Base-by-base conservation (phyloP, 1,284 basidiomycete species). In the Vanrija pseudolonga region DNA sequence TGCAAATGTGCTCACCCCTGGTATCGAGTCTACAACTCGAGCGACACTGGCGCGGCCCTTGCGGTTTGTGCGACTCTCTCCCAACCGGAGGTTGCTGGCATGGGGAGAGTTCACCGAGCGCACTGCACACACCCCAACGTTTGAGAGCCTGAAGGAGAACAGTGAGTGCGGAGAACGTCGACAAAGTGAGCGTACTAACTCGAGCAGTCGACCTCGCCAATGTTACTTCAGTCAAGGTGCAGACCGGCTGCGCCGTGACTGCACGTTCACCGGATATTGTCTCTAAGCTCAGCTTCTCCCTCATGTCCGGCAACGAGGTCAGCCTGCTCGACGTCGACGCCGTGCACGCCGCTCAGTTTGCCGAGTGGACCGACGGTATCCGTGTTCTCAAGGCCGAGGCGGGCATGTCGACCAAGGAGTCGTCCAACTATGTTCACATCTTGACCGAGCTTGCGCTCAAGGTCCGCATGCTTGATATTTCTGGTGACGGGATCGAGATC, bases 331-430 rank as follows among this genome's bases (percentile, higher is more conserved):
- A 96, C 71, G 83, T 90, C 60, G 87, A 93, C 64, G 90, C 92
- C 2, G 84, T 89, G 9, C 89, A 94, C 72, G 81, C 84, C 50
- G 85, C 87, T 18, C 81, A 89, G 44, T 92, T 90, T 83, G 89
- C 90, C 20, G 94, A 98, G 76, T 98, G 94, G 94, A 90, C 90
- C 1, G 94, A 98, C 72, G 94, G 93, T 3, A 76, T 98, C 70
- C 90, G 91, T 66, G 90, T 95, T 83, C 79, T 95, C 45, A 79
- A 87, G 44, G 80, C 85, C 50, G 87, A 89, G 66, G 84, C 86
- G 14, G 87, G 17, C 87, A 56, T 59, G 54, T 79, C 85, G 15
- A 91, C 89, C 15, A 83, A 86, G 62, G 90, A 94, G 74, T 90
- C 90, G 4, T 86, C 87, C 36, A 86, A 85, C 43, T 91, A 90